These are phyloP conservation scores for Salix koriyanagi DNA, from an alignment of 345 rosid genomes.

Conservation along the genomic window DNA sequence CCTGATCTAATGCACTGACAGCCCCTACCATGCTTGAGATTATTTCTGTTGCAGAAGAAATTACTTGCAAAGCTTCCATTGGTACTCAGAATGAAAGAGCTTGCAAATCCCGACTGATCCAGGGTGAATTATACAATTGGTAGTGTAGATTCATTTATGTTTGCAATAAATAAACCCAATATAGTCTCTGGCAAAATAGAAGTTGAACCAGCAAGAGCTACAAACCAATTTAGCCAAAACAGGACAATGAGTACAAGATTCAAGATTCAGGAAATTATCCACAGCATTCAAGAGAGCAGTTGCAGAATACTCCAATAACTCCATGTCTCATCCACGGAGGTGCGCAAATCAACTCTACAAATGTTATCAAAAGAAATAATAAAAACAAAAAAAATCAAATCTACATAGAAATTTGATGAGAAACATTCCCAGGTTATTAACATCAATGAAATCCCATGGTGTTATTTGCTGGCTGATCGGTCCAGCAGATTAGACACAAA, in stretches of 20 bases:
- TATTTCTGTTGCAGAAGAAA: background rate
- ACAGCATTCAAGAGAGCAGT: background rate
- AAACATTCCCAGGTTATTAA: background rate
- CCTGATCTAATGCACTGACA: background rate
- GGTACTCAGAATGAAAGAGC: background rate
- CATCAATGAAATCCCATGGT: background rate
- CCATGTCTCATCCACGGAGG: background rate
- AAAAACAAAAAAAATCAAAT: too few relatives aligned
- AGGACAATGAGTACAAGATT: background rate
- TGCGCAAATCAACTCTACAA: background rate
- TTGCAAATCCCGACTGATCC: background rate
- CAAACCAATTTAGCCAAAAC: background rate
- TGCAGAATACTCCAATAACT: background rate
- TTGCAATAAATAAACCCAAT: background rate
- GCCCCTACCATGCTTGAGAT: background rate
- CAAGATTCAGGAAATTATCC: background rate
- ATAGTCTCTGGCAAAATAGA: background rate
- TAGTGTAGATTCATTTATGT: background rate
- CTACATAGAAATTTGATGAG: background rate
- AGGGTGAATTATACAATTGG: background rate
- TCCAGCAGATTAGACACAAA: background rate
- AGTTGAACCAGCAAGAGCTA: background rate
- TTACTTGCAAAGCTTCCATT: background rate
- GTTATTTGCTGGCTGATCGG: background rate
- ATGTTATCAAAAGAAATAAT: too few relatives aligned